phyloP scores from a whole-genome alignment of 495 filamentous ascomycete species.

The Parathielavia appendiculata region DNA sequence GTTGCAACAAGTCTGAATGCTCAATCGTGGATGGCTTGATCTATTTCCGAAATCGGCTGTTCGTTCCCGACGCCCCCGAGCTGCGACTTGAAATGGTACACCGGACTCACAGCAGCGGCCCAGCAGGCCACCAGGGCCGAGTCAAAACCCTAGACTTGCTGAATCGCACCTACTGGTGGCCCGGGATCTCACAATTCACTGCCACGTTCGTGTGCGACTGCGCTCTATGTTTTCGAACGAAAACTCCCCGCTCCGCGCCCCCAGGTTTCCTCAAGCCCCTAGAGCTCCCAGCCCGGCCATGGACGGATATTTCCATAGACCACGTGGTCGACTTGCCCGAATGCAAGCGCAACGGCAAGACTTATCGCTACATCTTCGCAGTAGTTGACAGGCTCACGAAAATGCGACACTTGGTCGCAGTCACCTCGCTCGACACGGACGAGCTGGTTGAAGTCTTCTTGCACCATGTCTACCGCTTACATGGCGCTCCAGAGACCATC shows the following conservation, averaged over 20 bases:
- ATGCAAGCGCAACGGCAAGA: not conserved
- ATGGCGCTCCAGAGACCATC: not conserved
- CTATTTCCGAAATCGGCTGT: not conserved
- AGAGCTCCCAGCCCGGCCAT: not conserved
- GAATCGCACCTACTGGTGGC: not conserved
- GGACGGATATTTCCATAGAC: not conserved
- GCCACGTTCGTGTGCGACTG: not conserved
- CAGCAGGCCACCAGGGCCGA: not conserved
- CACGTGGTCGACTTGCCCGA: not conserved
- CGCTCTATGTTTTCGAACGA: not conserved
- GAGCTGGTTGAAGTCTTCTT: not conserved
- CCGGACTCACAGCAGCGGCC: not conserved
- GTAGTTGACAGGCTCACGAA: constrained; percentile 2
- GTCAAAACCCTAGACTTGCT: not conserved
- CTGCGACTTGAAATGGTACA: not conserved
- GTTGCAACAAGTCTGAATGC: not conserved
- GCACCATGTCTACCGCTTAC: not conserved
- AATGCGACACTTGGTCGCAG: not conserved
- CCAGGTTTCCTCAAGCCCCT: not conserved
- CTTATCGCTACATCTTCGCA: not conserved
- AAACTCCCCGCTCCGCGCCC: not conserved
- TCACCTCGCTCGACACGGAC: not conserved
- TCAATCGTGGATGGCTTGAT: not conserved
- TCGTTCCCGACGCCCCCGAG: not conserved
- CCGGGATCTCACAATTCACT: not conserved